phyloP scores from a whole-genome alignment of 768 basidiomycete species.

The Phallus indusiatus region DNA sequence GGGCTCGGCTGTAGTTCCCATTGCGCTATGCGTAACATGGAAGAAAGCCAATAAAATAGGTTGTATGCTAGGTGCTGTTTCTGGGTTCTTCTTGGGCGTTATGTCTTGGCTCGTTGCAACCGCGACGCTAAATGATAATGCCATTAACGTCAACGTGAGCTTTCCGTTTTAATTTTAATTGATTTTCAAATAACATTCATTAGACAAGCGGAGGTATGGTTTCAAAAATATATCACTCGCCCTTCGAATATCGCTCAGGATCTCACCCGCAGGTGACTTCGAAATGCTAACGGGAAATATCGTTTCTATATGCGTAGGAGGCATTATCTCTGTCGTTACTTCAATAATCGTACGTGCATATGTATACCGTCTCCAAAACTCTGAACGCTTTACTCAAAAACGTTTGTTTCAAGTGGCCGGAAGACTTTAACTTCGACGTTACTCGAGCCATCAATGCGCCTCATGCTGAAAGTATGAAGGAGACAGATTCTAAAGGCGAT shows the following conservation, averaged over 20 bases:
- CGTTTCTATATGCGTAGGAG: slow-evolving; percentile 75
- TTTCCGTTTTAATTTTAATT: background rate
- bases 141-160: slow-evolving; percentile 60
- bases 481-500: slow-evolving; percentile 23
- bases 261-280: slow-evolving; percentile 27
- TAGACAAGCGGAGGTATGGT: slow-evolving; percentile 44
- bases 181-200: background rate
- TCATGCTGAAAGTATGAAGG: slow-evolving; percentile 15
- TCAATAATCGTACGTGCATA: slow-evolving; percentile 49
- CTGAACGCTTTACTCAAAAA: background rate
- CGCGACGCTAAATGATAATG: slow-evolving; percentile 52
- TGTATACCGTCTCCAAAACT: background rate
- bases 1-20: slow-evolving; percentile 78
- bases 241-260: background rate
- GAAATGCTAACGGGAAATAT: slow-evolving; percentile 87
- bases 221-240: background rate
- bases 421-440: slow-evolving; percentile 69
- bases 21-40: slow-evolving; percentile 83
- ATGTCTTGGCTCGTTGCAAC: slow-evolving; percentile 84
- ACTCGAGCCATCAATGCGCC: slow-evolving; percentile 69
- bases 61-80: slow-evolving; percentile 63
- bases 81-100: slow-evolving; percentile 61
- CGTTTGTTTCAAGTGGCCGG: slow-evolving; percentile 48
- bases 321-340: slow-evolving; percentile 55
- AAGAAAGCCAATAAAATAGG: slow-evolving; percentile 78